phyloP scores from a whole-genome alignment of 108 stramenopile genomes.

The Aurantiochytrium sp. region DNA sequence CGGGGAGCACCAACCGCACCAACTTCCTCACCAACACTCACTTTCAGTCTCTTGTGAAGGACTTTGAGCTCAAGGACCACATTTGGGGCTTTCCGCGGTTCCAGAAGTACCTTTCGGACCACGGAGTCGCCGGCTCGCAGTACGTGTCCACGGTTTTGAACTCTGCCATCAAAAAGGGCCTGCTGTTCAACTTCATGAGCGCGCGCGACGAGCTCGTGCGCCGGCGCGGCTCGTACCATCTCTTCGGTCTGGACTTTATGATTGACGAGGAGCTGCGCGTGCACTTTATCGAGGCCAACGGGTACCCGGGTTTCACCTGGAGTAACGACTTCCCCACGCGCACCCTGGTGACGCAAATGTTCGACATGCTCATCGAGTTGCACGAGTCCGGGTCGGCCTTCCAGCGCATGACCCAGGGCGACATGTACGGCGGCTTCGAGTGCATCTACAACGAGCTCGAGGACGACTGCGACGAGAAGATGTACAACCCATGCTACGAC shows the following conservation, averaged over 20 bases:
- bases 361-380: constrained; percentile 15
- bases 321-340: constrained; percentile 20
- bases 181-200: constrained; percentile 15
- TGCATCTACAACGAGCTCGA: constrained; percentile 24
- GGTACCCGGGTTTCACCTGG: constrained; percentile 23
- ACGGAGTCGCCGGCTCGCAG: constrained; percentile 11
- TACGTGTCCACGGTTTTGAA: constrained; percentile 21
- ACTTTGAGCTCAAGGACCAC: constrained; percentile 31
- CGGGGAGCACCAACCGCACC: background rate
- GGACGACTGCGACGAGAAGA: constrained; percentile 1
- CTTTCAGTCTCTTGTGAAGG: background rate
- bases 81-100: constrained; percentile 14
- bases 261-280: constrained; percentile 13
- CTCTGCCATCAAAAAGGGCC: constrained; percentile 29
- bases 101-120: constrained; percentile 16
- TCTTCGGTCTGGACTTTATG: constrained; percentile 24
- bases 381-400: background rate
- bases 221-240: constrained; percentile 4
- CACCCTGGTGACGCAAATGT: constrained; percentile 1
- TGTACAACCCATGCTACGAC: constrained; percentile 15
- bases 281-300: constrained; percentile 25
- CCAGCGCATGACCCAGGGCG: constrained; percentile 24
- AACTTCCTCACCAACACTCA: constrained; percentile 23
- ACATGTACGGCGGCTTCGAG: constrained; percentile 21
- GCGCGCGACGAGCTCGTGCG: constrained; percentile 16